These are phyloP conservation scores for Mycena kentingensis DNA, from an alignment of 768 basidiomycete genomes.

Conservation along the genomic window DNA sequence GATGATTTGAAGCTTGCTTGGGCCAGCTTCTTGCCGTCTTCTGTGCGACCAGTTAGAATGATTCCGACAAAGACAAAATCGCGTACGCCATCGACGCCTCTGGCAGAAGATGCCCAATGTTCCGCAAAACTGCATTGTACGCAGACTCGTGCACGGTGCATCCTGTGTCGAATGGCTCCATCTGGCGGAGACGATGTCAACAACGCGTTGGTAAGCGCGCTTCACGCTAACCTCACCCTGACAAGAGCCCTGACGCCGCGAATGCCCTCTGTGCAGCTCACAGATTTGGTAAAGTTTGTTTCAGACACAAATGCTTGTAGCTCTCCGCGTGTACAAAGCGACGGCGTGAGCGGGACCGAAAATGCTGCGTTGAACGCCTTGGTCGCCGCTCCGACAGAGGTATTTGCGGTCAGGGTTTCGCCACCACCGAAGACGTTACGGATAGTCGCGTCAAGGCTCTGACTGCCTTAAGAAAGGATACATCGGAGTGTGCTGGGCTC, in stretches of 20 bases:
- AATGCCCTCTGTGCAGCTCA: slow-evolving; percentile 66
- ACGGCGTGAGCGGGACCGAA: slow-evolving; percentile 58
- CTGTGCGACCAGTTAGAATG: slow-evolving; percentile 51
- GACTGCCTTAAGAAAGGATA: neutral
- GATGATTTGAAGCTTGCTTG: slow-evolving; percentile 82
- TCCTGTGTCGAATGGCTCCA: slow-evolving; percentile 40
- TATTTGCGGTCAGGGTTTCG: slow-evolving; percentile 81
- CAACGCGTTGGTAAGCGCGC: slow-evolving; percentile 22
- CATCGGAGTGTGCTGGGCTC: slow-evolving; percentile 33
- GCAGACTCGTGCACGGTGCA: slow-evolving; percentile 77
- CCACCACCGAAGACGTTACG: slow-evolving; percentile 91
- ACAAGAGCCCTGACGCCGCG: slow-evolving; percentile 68
- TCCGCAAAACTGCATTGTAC: slow-evolving; percentile 81
- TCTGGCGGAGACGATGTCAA: slow-evolving; percentile 34
- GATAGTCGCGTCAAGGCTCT: slow-evolving; percentile 78
- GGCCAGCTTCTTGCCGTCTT: slow-evolving; percentile 82
- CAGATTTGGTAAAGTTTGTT: slow-evolving; percentile 77
- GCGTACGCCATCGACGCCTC: slow-evolving; percentile 80
- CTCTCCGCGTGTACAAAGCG: slow-evolving; percentile 70
- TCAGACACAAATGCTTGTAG: slow-evolving; percentile 73
- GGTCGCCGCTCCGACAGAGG: slow-evolving; percentile 87
- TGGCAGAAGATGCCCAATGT: slow-evolving; percentile 69
- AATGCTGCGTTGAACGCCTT: slow-evolving; percentile 77
- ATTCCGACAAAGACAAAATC: slow-evolving; percentile 4
- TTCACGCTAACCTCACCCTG: slow-evolving; percentile 64